phyloP scores from a whole-genome alignment of 2,329 filamentous ascomycete genomes.

The Pseudogymnoascus sp. region DNA sequence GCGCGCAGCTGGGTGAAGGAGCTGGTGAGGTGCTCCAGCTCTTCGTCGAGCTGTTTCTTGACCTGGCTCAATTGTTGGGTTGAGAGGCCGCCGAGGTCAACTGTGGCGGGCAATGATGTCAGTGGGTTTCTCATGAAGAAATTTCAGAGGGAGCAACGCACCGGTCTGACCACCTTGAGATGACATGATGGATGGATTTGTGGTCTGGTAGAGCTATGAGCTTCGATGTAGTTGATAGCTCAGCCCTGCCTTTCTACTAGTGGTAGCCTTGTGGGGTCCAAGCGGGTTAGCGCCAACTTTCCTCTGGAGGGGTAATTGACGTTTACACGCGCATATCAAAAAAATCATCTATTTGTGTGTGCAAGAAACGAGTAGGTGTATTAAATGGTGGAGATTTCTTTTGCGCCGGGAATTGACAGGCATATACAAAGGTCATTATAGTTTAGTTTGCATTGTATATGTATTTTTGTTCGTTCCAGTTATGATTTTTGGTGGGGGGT shows the following conservation, averaged over 20 bases:
- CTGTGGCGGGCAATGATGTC: constrained; percentile 23
- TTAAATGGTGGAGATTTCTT: too few species aligned
- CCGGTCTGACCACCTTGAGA: constrained; percentile 4
- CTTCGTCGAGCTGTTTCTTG: constrained; percentile 92
- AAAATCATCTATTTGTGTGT: not conserved
- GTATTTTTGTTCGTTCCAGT: too few species aligned
- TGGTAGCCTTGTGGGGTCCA: constrained; percentile 7
- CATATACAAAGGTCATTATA: not conserved
- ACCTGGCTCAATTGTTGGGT: constrained; percentile 80
- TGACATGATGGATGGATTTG: constrained; percentile 6
- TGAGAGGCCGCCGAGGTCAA: constrained; percentile 70
- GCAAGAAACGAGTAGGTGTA: not conserved
- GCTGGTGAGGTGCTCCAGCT: constrained; percentile 85
- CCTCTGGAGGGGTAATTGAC: not conserved
- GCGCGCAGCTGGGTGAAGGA: constrained; percentile 86
- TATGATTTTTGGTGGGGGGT: too few species aligned
- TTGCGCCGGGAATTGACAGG: too few species aligned
- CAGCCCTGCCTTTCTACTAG: constrained; percentile 7
- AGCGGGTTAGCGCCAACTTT: constrained; percentile 1
- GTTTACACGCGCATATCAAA: not conserved
- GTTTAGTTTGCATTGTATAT: not conserved
- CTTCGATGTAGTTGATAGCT: constrained; percentile 4
- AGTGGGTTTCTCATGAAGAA: not conserved
- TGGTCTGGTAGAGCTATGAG: not conserved
- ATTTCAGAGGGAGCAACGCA: not conserved